These are phyloP conservation scores for Rhizopus arrhizus DNA, from an alignment of 371 early-diverging fungal species.

Conservation along the genomic window DNA sequence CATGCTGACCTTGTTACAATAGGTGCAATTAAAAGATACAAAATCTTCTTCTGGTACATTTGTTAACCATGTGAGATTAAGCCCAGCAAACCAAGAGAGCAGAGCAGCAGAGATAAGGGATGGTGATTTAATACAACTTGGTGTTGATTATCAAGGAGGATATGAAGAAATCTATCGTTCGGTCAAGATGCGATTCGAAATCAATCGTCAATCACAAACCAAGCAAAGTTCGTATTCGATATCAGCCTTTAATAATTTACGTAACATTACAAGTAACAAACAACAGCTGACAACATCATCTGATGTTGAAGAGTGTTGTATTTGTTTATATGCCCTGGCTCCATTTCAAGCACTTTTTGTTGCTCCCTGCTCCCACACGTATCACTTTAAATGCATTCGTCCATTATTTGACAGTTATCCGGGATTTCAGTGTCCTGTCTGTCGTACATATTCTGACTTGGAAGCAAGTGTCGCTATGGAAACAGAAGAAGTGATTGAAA, in stretches of 20 bases:
- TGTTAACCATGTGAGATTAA: constrained; percentile 88
- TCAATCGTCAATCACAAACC: constrained; percentile 59
- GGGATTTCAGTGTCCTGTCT: constrained; percentile 91
- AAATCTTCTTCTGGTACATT: constrained; percentile 96
- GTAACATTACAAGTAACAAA: constrained; percentile 21
- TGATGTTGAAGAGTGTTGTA: constrained; percentile 83
- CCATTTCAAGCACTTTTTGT: constrained; percentile 93
- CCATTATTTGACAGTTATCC: constrained; percentile 72
- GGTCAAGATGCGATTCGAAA: constrained; percentile 80
- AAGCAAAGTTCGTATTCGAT: constrained; percentile 28
- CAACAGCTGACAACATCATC: constrained; percentile 9
- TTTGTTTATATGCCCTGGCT: constrained; percentile 87
- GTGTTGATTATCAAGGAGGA: constrained; percentile 96
- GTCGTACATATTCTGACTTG: constrained; percentile 91
- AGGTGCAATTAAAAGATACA: constrained; percentile 62
- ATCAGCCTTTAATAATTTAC: constrained; percentile 35
- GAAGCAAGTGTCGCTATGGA: constrained; percentile 83
- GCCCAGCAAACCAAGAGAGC: constrained; percentile 85
- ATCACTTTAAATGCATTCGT: constrained; percentile 92
- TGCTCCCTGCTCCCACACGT: constrained; percentile 93
- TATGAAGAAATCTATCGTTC: constrained; percentile 67
- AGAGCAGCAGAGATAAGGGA: constrained; percentile 80
- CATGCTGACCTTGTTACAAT: constrained; percentile 1
- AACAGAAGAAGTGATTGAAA: constrained; percentile 55
- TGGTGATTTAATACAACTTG: constrained; percentile 92